These are phyloP conservation scores for Moniliophthora roreri DNA, from an alignment of 1,284 basidiomycete species.

Conservation along the genomic window DNA sequence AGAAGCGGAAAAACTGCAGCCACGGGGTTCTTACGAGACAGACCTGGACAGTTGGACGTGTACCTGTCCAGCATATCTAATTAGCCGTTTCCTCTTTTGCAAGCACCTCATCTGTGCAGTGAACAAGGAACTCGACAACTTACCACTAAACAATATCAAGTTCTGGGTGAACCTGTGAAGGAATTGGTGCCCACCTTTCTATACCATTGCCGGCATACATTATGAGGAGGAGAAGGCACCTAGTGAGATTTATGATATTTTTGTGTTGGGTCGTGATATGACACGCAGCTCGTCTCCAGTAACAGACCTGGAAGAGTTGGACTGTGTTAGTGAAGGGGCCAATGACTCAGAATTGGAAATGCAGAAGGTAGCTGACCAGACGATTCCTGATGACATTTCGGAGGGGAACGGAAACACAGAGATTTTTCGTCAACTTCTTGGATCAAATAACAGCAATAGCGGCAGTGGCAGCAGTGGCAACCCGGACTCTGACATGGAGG, in stretches of 20 bases:
- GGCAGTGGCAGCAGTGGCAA: no score
- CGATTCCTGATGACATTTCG: neutral
- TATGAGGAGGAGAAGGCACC: no score
- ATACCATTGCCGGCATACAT: slow-evolving; percentile 7
- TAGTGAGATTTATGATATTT: no score
- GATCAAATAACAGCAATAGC: no score
- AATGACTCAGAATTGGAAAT: neutral
- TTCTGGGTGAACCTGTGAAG: slow-evolving; percentile 13
- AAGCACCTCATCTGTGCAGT: slow-evolving; percentile 16
- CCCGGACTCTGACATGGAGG: no score
- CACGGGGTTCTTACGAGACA: slow-evolving; percentile 10
- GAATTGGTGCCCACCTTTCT: slow-evolving; percentile 13
- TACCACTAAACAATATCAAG: neutral
- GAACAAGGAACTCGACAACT: neutral
- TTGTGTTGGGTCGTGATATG: no score
- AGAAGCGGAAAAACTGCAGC: slow-evolving; percentile 7
- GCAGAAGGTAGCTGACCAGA: neutral
- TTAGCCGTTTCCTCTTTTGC: slow-evolving; percentile 13
- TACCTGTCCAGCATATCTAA: slow-evolving; percentile 8
- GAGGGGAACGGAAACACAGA: no score
- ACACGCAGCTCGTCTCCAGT: no score
- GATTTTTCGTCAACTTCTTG: no score
- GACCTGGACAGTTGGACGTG: slow-evolving; percentile 10
- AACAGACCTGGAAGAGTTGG: no score
- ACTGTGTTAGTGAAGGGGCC: no score